These are phyloP conservation scores for Conringia planisiliqua DNA, from an alignment of 345 rosid species.

Conservation along the genomic window DNA sequence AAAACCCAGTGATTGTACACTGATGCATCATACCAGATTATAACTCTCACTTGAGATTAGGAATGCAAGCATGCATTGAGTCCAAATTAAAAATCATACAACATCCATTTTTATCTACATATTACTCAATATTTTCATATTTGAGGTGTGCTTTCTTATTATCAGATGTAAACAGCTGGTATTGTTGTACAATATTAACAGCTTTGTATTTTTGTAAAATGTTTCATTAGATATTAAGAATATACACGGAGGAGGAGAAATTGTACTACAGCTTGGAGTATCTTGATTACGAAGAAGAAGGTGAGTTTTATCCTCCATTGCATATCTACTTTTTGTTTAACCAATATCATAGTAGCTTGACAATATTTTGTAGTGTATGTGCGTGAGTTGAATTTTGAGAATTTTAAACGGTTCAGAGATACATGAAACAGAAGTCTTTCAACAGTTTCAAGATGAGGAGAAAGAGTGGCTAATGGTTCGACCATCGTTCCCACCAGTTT, in stretches of 20 bases:
- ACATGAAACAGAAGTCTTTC: constrained; percentile 8
- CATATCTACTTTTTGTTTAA: neutral
- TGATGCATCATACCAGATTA: neutral
- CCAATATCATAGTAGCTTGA: neutral
- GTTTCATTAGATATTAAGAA: neutral
- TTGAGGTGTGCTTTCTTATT: neutral
- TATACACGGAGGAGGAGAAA: neutral
- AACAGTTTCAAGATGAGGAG: neutral
- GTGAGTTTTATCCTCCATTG: neutral
- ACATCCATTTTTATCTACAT: neutral
- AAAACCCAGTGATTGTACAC: neutral
- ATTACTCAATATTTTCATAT: neutral
- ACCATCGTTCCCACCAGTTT: constrained; percentile 18
- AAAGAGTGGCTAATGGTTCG: constrained; percentile 10
- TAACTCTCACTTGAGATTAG: neutral
- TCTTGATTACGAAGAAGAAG: neutral
- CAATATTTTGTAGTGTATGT: neutral
- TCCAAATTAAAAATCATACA: neutral
- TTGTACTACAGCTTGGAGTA: neutral
- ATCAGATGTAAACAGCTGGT: neutral
- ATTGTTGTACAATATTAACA: neutral
- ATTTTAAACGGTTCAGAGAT: neutral
- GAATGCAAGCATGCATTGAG: neutral
- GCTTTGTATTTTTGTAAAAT: neutral
- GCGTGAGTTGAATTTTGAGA: neutral